Percentiles rank a stretch among this genome's conserved stretches.
Conservation (phyloP, 2,329 filamentous ascomycete genomes). For the Laburnicola sp. region DNA sequence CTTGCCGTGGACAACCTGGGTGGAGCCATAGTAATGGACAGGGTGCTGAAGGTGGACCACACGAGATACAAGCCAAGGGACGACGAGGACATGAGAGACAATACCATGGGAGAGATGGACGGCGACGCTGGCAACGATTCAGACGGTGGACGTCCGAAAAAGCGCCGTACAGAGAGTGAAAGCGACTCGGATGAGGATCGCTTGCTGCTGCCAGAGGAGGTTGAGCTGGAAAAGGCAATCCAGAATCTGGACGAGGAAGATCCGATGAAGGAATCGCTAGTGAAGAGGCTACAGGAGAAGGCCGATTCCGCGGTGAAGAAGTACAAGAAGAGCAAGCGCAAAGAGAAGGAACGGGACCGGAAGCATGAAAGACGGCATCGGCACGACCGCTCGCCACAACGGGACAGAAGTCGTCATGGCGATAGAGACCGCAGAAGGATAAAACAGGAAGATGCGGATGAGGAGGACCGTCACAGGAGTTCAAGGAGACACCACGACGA, state of each 20-base stretch:
- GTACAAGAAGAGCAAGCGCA: slow-evolving; percentile 53
- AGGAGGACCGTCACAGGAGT: slow-evolving; percentile 14
- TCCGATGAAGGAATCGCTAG: slow-evolving; percentile 91
- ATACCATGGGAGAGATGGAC: slow-evolving; percentile 56
- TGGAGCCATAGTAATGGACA: slow-evolving; percentile 78
- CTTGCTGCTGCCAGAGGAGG: slow-evolving; percentile 77
- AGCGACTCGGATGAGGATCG: slow-evolving; percentile 52
- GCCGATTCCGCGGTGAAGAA: slow-evolving; percentile 69
- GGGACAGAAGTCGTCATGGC: slow-evolving; percentile 20
- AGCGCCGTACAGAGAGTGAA: slow-evolving; percentile 50
- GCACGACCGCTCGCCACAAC: slow-evolving; percentile 30
- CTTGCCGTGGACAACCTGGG: slow-evolving; percentile 94
- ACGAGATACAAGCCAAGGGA: slow-evolving; percentile 87
- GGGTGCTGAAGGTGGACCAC: slow-evolving; percentile 86
- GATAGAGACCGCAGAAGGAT: slow-evolving; percentile 22
- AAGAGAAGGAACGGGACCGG: slow-evolving; percentile 54
- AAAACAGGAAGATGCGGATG: slow-evolving; percentile 19
- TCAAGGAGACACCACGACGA: slow-evolving; percentile 16
- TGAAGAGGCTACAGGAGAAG: slow-evolving; percentile 90
- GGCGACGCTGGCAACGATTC: slow-evolving; percentile 39
- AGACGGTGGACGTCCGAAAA: slow-evolving; percentile 54
- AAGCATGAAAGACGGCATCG: slow-evolving; percentile 33
- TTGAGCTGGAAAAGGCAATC: slow-evolving; percentile 74
- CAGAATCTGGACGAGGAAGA: slow-evolving; percentile 90
- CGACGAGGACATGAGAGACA: slow-evolving; percentile 67